These are phyloP conservation scores for Fusarium luffae DNA, from an alignment of 2,329 filamentous ascomycete species.

Conservation along the genomic window DNA sequence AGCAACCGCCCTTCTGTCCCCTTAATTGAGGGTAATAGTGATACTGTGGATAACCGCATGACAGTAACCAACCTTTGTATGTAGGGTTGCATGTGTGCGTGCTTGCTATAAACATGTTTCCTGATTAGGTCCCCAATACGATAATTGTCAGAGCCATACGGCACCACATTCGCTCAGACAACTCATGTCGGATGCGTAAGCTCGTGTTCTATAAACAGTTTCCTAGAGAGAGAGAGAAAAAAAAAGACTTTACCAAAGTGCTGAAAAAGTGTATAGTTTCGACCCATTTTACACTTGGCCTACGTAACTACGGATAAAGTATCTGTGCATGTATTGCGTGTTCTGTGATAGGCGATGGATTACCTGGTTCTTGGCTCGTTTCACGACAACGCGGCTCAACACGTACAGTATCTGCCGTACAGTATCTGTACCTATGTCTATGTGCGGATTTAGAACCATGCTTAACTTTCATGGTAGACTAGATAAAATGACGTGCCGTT, in stretches of 20 bases:
- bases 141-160: constrained; percentile 1
- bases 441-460: constrained; percentile 3
- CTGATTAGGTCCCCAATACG: background rate
- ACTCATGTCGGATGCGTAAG: background rate
- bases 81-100: background rate
- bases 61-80: background rate
- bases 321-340: background rate
- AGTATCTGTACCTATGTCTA: background rate
- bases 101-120: background rate
- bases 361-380: constrained; percentile 20
- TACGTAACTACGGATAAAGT: constrained; percentile 15
- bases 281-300: constrained; percentile 10
- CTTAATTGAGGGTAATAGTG: background rate
- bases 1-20: background rate
- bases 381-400: constrained; percentile 31
- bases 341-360: background rate
- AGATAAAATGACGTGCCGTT: constrained; percentile 20
- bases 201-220: background rate
- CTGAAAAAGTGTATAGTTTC: background rate
- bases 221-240: background rate
- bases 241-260: background rate
- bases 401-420: background rate
- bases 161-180: background rate
- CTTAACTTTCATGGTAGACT: background rate
- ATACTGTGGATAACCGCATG: background rate